A percentile compares a stretch with the other conserved stretches of the same genome.
phyloP scores from a whole-genome alignment of 2,329 filamentous ascomycete genomes.

The Cladorrhinum sp. region DNA sequence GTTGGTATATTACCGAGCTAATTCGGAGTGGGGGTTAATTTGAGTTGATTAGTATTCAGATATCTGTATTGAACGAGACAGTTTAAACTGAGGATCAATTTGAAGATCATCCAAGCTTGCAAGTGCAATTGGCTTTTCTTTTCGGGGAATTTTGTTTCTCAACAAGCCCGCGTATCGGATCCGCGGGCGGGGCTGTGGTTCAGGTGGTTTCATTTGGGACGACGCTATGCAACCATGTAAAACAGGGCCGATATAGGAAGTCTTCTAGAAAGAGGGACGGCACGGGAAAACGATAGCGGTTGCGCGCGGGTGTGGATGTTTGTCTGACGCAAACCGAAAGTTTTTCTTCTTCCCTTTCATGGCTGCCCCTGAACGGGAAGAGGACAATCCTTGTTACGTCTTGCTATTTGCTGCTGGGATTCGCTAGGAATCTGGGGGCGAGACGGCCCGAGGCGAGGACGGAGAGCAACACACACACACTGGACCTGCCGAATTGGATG shows the following conservation, averaged over 20 bases:
- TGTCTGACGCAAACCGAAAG: neutral
- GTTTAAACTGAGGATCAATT: no score
- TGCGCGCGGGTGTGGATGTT: neutral
- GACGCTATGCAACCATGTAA: neutral
- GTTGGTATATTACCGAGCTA: neutral
- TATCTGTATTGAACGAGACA: no score
- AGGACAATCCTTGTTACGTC: neutral
- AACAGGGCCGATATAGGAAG: neutral
- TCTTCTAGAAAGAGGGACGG: neutral
- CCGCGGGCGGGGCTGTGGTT: neutral
- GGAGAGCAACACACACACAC: neutral
- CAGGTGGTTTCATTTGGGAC: constrained; percentile 5
- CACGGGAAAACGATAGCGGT: neutral
- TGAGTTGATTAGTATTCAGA: neutral
- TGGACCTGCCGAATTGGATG: neutral
- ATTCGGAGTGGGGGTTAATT: neutral
- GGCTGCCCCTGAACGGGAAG: constrained; percentile 4
- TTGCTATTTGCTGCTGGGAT: neutral
- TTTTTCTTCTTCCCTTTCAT: neutral
- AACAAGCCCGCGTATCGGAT: neutral
- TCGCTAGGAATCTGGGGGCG: neutral
- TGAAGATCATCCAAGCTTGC: neutral
- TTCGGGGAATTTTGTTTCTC: neutral
- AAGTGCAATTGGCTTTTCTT: neutral
- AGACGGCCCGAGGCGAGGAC: constrained; percentile 7